Percentiles rank a stretch among this genome's conserved stretches.
Evolutionary conservation across 805 yeast species (phyloP).

Genomic region (Ogataea salicorniae): DNA sequence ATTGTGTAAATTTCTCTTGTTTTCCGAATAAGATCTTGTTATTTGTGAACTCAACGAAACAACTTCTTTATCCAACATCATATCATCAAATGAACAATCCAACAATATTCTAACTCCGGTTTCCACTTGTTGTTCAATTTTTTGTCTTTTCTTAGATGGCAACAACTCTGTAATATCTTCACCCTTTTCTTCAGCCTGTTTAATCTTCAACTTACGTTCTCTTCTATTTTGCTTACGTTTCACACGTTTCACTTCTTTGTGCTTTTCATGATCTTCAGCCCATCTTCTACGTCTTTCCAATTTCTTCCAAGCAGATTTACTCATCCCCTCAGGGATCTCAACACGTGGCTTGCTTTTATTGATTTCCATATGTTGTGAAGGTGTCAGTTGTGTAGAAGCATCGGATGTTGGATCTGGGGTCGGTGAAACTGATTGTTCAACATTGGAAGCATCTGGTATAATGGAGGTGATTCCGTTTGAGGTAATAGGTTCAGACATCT

Average conservation of each 20-base stretch:
- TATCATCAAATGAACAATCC: constrained; percentile 88
- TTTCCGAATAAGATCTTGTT: constrained; percentile 75
- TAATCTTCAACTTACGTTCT: constrained; percentile 27
- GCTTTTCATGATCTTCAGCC: constrained; percentile 62
- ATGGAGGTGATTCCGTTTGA: too few relatives aligned
- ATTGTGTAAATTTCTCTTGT: constrained; percentile 52
- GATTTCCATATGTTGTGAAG: too few relatives aligned
- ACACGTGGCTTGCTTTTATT: too few relatives aligned
- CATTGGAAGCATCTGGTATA: too few relatives aligned
- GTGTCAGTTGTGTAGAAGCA: too few relatives aligned
- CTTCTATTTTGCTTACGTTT: constrained; percentile 43
- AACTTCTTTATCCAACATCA: constrained; percentile 72
- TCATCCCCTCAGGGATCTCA: constrained; percentile 76
- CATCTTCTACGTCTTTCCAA: constrained; percentile 47
- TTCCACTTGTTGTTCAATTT: constrained; percentile 41
- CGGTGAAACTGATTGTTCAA: too few relatives aligned
- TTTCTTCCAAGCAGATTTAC: constrained; percentile 80
- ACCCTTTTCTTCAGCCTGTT: constrained; percentile 34
- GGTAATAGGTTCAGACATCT: too few relatives aligned
- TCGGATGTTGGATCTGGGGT: too few relatives aligned
- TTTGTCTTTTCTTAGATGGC: constrained; percentile 29
- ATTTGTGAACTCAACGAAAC: constrained; percentile 75
- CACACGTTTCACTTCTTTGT: constrained; percentile 45
- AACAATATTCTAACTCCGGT: constrained; percentile 56
- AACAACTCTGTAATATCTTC: constrained; percentile 33